These are phyloP conservation scores for Stromatinia cepivora DNA, from an alignment of 2,329 filamentous ascomycete species.

Conservation along the genomic window DNA sequence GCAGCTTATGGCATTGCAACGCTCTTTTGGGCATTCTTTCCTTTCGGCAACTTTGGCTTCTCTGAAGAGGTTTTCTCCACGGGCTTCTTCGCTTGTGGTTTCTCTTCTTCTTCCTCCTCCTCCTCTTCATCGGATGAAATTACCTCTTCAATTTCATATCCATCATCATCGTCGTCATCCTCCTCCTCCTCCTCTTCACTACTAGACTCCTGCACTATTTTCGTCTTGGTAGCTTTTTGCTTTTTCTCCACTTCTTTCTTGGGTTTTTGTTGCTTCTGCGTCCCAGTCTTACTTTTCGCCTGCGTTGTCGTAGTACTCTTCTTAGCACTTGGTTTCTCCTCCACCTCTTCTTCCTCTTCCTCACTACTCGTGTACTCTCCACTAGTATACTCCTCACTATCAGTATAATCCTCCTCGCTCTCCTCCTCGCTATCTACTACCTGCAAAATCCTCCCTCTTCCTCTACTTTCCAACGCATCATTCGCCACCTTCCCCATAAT, in stretches of 20 bases:
- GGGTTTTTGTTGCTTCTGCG: neutral
- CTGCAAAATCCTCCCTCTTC: constrained; percentile 16
- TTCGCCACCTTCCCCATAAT: constrained; percentile 19
- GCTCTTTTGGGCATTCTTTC: constrained; percentile 14
- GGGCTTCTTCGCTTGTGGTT: constrained; percentile 6
- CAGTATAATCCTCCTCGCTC: constrained; percentile 17
- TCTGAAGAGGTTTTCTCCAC: neutral
- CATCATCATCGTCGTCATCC: constrained; percentile 9
- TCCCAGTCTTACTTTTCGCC: neutral
- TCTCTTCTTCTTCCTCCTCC: neutral
- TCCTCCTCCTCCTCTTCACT: constrained; percentile 15
- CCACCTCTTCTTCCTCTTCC: constrained; percentile 6
- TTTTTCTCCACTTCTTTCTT: neutral
- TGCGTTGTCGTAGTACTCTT: neutral
- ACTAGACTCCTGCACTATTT: constrained; percentile 11
- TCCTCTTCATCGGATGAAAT: constrained; percentile 16
- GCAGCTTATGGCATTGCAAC: neutral
- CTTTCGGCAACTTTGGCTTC: neutral
- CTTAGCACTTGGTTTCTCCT: neutral
- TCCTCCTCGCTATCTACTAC: constrained; percentile 17
- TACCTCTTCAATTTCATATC: constrained; percentile 19
- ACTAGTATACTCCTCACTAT: constrained; percentile 22
- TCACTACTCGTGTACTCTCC: constrained; percentile 16
- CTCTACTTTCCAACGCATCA: constrained; percentile 20
- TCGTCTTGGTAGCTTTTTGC: neutral